Conservation (phyloP, 2,329 filamentous ascomycete species). For the Aciculosporium take region DNA sequence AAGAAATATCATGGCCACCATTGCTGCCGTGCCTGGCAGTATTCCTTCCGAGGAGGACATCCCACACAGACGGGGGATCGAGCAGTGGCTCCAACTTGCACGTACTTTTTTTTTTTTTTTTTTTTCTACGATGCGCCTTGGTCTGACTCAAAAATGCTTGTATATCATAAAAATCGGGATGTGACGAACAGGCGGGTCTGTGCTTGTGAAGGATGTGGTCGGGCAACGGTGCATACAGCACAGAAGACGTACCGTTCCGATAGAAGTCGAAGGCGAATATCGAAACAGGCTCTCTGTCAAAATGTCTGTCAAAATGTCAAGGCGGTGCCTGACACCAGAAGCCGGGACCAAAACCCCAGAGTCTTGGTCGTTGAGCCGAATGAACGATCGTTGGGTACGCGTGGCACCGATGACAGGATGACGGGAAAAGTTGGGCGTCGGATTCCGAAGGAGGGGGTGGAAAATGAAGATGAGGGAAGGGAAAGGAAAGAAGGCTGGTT, state of each 20-base stretch:
- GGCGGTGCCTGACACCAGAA: background rate
- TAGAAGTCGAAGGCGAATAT: background rate
- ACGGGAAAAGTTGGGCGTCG: background rate
- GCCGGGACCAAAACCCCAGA: background rate
- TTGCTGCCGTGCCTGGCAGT: no score
- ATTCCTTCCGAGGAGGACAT: background rate
- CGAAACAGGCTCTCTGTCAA: background rate
- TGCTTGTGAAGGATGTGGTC: background rate
- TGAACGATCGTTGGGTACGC: background rate
- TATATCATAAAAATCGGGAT: background rate
- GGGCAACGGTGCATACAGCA: background rate
- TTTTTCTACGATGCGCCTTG: background rate
- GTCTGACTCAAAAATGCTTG: background rate
- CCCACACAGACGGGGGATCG: background rate
- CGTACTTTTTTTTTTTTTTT: no score
- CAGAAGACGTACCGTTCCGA: slow-evolving; percentile 1
- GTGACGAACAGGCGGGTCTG: background rate
- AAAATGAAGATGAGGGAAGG: background rate
- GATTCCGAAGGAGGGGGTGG: background rate
- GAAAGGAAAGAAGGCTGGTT: background rate
- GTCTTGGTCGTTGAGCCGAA: background rate
- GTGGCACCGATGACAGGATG: background rate
- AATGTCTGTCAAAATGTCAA: no score
- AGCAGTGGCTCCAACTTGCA: background rate
- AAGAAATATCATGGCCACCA: no score